Evolutionary conservation across 73 alveolate species (phyloP), one percentile per base, ranked within the genome.

Genomic region (Paramecium tetraurelia): DNA sequence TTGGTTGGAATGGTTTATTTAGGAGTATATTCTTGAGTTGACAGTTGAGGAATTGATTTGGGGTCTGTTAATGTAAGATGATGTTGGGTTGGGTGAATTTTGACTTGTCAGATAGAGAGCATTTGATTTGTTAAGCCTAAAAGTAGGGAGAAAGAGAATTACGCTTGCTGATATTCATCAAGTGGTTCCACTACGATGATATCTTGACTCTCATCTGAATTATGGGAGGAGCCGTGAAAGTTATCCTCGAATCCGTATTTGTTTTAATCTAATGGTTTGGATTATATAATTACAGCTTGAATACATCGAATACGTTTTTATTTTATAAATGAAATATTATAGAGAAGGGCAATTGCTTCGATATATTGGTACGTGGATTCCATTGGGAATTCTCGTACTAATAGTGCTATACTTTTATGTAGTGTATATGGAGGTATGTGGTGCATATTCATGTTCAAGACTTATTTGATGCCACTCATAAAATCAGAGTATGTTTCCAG

Each of bases 401-500:
- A 44, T 80, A 20, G 72, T 44, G 57, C 35, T 22, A 3, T 80
- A 38, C 90, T 44, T 80, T 80, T 80, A 80, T 80, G 90, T 59
- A 24, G 90, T 80, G n/a, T 80, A 80, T 80, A 41, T 80, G 72
- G 48, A 80, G 46, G 90, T 80, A 80, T 53, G 31, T 53, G 69
- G 69, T 53, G 69, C 33, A 18, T 53, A 53, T 53, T 53, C 69
- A 53, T 53, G 69, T 53, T 63, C 24, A 31, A 80, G 90, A 80
- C 90, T 24, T 80, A 44, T 80, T 35, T 80, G 27, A 20, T 43
- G 27, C 90, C 90, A 11, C 36, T 44, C 18, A 41, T 80, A 21
- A 21, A 80, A 41, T 41, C 46, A 22, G 90, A 80, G 31, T 48
- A 80, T 35, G 41, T 24, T 10, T 22, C 70, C 20, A 20, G 33